Evolutionary conservation across 129 eudicot genomes (phyloP), one percentile per base, ranked within the genome.

Genomic region (Cynara cardunculus): DNA sequence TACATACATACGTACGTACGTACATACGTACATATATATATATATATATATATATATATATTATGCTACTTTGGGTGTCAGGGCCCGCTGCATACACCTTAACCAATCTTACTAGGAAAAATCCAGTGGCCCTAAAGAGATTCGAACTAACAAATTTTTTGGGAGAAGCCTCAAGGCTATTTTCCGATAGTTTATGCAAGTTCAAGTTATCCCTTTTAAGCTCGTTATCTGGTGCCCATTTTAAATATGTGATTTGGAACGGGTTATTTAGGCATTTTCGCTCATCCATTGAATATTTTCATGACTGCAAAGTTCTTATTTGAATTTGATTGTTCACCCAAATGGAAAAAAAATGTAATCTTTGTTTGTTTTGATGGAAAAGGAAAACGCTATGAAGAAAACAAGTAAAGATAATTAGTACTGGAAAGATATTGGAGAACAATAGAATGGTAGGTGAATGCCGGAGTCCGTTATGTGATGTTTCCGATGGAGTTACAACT

Each of bases 341-440:
- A 80, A 49, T 49, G 18, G 72, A 18, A 32, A 76, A n/a, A 49
- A 35, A 35, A 7, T 21, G 37, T 83, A 41, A 83, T 70, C 16
- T 28, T 34, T n/a, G 3, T 78, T 26, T 69, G 21, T 28, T 77
- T 72, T 71, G 27, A 34, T 86, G 90, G 97, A 89, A 28, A 93
- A 89, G 76, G 93, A 84, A 65, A 90, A 88, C 79, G 96, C 88
- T 74, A 96, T 96, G 35, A 87, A 83, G 65, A 49, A 90, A 90
- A 85, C 96, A 93, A 59, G 41, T 93, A 69, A 93, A 93, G 91
- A 76, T 93, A 46, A 93, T 93, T 25, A 93, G 96, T 72, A 93
- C 88, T 0, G 97, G 97, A 28, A 90, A 90, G 84, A 87, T 93
- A 85, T 86, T 93, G 85, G 97, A 93, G 85, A 93, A 93, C 85